Percentiles rank a stretch among this genome's conserved stretches.
Conservation (phyloP, 108 stramenopile genomes). For the Chaetoceros tenuissimus region DNA sequence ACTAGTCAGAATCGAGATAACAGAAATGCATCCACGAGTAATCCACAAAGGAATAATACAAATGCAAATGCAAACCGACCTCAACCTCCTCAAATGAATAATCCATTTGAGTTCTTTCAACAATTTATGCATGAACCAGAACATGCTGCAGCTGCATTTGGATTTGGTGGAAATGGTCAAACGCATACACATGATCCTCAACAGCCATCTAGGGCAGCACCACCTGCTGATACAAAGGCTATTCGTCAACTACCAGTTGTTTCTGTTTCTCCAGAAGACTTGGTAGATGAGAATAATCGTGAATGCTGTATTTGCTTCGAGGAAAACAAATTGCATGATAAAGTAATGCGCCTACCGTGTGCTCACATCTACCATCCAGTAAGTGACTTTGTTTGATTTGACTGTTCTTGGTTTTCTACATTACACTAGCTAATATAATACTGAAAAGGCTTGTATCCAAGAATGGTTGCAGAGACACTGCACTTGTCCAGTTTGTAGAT, state of each 20-base stretch:
- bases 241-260: conserved; percentile 30
- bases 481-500: conserved; percentile 71
- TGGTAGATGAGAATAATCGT: conserved; percentile 52
- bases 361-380: conserved; percentile 35
- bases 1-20: too few species aligned
- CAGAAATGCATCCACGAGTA: too few species aligned
- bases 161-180: background rate
- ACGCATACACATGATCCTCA: background rate
- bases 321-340: conserved; percentile 8
- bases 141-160: background rate
- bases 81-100: background rate
- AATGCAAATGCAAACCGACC: too few species aligned
- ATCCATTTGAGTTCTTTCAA: background rate
- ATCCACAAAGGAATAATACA: too few species aligned
- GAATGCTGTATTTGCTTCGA: conserved; percentile 83
- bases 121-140: background rate
- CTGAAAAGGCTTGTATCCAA: conserved; percentile 28
- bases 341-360: conserved; percentile 30
- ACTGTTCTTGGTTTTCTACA: too few species aligned
- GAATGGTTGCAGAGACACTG: conserved; percentile 65
- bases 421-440: too few species aligned
- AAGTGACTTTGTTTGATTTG: conserved; percentile 41
- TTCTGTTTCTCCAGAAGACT: conserved; percentile 40
- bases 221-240: conserved; percentile 21
- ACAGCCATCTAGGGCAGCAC: conserved; percentile 8